Percentiles rank a stretch among this genome's conserved stretches.
Conservation (phyloP, 257 asterid genomes). For the Jacaranda copaia region DNA sequence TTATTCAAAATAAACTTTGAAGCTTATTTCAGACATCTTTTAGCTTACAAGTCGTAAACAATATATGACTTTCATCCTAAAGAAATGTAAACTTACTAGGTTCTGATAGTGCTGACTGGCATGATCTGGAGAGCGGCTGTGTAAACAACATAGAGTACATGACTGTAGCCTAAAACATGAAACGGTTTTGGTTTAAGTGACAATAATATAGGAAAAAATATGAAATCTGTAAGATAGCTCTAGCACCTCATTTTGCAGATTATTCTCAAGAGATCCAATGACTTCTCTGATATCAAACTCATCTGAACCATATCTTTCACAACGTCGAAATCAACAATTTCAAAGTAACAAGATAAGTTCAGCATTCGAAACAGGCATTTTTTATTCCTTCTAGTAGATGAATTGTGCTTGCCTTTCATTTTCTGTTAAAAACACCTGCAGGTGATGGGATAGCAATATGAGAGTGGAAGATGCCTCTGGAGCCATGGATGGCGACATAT, state of each 20-base stretch:
- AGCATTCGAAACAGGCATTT: too few species aligned
- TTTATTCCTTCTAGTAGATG: not conserved
- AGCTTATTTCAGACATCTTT: too few species aligned
- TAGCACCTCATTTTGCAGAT: constrained; percentile 58
- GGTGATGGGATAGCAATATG: constrained; percentile 53
- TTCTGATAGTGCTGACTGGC: constrained; percentile 20
- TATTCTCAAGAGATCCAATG: constrained; percentile 51
- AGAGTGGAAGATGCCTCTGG: constrained; percentile 49
- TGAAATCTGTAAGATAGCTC: not conserved
- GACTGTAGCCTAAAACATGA: constrained; percentile 56
- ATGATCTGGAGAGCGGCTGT: constrained; percentile 35
- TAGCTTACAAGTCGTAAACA: too few species aligned
- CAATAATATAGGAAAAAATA: not conserved
- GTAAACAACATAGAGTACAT: constrained; percentile 56
- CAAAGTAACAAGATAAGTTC: constrained; percentile 12
- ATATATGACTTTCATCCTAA: too few species aligned
- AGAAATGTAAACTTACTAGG: constrained; percentile 24
- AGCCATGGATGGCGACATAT: constrained; percentile 71
- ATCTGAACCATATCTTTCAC: constrained; percentile 46
- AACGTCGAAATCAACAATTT: constrained; percentile 51
- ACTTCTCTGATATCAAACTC: constrained; percentile 56
- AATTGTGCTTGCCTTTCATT: constrained; percentile 42
- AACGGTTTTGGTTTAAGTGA: not conserved
- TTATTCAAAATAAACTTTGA: too few species aligned
- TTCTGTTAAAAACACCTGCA: constrained; percentile 24